Evolutionary conservation across 148 eudicot genomes (phyloP), one percentile per base, ranked within the genome.

Genomic region (Camellia japonica): DNA sequence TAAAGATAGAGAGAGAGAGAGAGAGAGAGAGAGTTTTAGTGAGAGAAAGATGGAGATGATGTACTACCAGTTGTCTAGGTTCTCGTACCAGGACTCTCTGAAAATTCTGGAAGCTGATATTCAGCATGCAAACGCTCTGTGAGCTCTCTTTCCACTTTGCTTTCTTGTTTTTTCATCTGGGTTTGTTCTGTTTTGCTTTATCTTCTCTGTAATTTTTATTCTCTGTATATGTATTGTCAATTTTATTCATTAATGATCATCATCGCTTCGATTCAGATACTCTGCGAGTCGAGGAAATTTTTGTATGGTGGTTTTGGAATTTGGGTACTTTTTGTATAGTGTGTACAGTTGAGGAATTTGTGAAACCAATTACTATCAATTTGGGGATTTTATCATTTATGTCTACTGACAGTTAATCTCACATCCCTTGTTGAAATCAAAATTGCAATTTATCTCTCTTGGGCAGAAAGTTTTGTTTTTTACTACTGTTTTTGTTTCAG

Each of bases 51-150:
- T 92, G 93, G 97, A 93, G 78, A 88, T 88, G 97, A 74, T 88
- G 87, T 82, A 88, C 76, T 86, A 91, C 68, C 94, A 91, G 82
- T 80, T 91, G 54, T 90, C 89, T 7, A 91, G 85, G 80, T 80
- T 77, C 76, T 89, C 97, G 38, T 88, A 84, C 84, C 80, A 87
- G 79, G 96, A 94, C 52, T 90, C 94, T 46, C 74, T 92, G 74
- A 92, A 87, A 76, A 86, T 88, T 61, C 73, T 94, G 54, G 98
- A 94, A 82, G 87, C 94, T 84, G 98, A 94, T 90, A 90, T 94
- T 71, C 94, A 90, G 73, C 93, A 90, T 82, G 98, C 98, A 38
- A 94, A 92, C 87, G 82, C 94, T 80, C 20, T 94, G 98, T 94
- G 77, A 89, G 98, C 58, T 76, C 23, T 42, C 76, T 69, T 64